A percentile compares a stretch with the other conserved stretches of the same genome.
Evolutionary conservation across 1,284 basidiomycete genomes (phyloP).

Genomic region (Ceratobasidium sp.): DNA sequence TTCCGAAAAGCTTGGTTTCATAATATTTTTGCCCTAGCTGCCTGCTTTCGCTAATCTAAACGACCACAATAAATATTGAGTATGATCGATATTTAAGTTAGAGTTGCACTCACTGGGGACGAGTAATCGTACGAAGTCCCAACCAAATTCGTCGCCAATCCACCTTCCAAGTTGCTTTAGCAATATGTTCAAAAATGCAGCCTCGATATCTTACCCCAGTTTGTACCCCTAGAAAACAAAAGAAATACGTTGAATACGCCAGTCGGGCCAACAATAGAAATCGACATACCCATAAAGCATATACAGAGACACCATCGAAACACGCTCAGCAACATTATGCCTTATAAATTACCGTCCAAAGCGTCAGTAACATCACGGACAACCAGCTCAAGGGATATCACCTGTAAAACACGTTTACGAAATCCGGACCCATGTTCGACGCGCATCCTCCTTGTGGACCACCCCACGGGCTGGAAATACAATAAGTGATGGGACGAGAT

Average conservation of each 20-base stretch:
- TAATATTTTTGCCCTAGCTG: constrained; percentile 44
- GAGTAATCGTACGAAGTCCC: constrained; percentile 47
- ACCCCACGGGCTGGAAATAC: constrained; percentile 38
- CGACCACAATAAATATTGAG: not conserved
- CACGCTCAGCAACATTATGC: constrained; percentile 45
- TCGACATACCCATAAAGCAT: constrained; percentile 41
- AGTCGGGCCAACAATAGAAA: not conserved
- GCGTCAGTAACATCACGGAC: too few species aligned
- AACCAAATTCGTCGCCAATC: constrained; percentile 42
- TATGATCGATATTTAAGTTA: not conserved
- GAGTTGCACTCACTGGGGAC: constrained; percentile 15
- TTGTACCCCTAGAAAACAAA: constrained; percentile 27
- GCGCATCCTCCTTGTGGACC: constrained; percentile 46
- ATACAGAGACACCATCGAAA: constrained; percentile 45
- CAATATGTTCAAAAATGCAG: not conserved
- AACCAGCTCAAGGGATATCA: not conserved
- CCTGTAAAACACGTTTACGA: constrained; percentile 46
- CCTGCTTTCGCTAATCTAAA: constrained; percentile 43
- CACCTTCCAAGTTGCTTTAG: constrained; percentile 5
- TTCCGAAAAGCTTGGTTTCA: constrained; percentile 45
- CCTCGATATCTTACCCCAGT: constrained; percentile 41
- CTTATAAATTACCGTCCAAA: not conserved
- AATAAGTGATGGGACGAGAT: not conserved
- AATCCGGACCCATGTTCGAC: constrained; percentile 42
- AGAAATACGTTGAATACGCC: not conserved